Base-by-base conservation (phyloP, 1,284 basidiomycete genomes). In the Pseudozyma pruni region DNA sequence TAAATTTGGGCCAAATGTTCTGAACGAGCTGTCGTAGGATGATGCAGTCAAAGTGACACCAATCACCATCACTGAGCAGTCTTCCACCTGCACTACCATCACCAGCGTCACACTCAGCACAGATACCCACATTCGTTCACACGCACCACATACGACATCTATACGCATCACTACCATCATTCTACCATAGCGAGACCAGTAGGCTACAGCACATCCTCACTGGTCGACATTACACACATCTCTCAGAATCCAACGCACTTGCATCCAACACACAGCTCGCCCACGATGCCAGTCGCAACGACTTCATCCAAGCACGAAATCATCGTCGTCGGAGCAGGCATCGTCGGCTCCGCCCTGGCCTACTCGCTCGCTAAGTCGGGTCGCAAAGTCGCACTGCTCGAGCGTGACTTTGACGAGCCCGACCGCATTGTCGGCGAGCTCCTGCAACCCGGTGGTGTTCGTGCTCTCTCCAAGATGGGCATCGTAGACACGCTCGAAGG, bases 341-440 rank as follows among this genome's bases (percentile, higher is more conserved):
- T 82, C 35, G 79, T 81, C 23, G 80, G 80, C 14, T 66, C 79
- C 8, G 68, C 78, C 9, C 66, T 81, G 8, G 75, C 80, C 17
- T 76, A 69, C 37, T 63, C 75, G 0, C 78, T 82, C n/a, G 80
- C 52, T 27, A 74, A 75, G 41, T 73, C 79, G 0, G 80, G 80
- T 10, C 77, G 80, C 32, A 96, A 84, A 88, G 77, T 83, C 8
- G 74, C 76, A 9, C 57, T 82, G 2, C 50, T 82, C 32, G 81
- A 83, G 62, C 94, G 42, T 44, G 95, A 95, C 35, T 86, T 98
- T 11, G 86, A 89, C 0, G 91, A 94, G 83, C 95, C 96, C 0
- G 93, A 98, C 86, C 88, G 95, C 22, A 98, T 99, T 75, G 95
- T 98, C 34, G 95, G 96, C 33, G 96, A 99, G 84, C 88, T 98